These are phyloP conservation scores for Cystobasidium slooffiae DNA, from an alignment of 1,284 basidiomycete genomes.

Conservation along the genomic window DNA sequence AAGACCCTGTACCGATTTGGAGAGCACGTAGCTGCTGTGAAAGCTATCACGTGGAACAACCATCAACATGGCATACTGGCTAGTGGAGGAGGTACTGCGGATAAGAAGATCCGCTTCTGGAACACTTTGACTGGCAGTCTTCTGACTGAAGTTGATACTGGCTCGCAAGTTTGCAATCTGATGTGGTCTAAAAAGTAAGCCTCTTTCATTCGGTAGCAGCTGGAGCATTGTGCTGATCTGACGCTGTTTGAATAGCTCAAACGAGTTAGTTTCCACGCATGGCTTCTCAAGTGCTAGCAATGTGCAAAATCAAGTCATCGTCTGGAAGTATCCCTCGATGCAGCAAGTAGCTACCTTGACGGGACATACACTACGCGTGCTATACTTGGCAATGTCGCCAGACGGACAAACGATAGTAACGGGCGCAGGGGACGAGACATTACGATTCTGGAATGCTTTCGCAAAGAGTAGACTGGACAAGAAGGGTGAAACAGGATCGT, in stretches of 20 bases:
- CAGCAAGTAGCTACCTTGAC: conserved; percentile 92
- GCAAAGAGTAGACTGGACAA: conserved; percentile 41
- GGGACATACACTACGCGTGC: conserved; percentile 90
- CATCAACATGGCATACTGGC: conserved; percentile 90
- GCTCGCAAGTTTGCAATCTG: conserved; percentile 95
- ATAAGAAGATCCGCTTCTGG: conserved; percentile 98
- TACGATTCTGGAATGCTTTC: conserved; percentile 87
- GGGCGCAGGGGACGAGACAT: conserved; percentile 95
- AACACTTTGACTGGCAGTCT: conserved; percentile 85
- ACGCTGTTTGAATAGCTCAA: conserved; percentile 65
- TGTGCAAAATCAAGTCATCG: conserved; percentile 95
- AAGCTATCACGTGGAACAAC: conserved; percentile 97
- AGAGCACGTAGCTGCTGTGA: conserved; percentile 95
- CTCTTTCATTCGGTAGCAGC: background rate
- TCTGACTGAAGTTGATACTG: conserved; percentile 85
- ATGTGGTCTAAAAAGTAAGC: conserved; percentile 81
- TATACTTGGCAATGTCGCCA: conserved; percentile 83
- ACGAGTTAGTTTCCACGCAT: conserved; percentile 96
- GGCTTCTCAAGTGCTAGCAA: conserved; percentile 86
- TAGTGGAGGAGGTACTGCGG: conserved; percentile 96
- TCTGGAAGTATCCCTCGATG: conserved; percentile 94
- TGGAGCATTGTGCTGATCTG: background rate
- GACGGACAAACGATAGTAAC: conserved; percentile 98
- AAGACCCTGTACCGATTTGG: conserved; percentile 88
- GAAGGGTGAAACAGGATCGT: conserved; percentile 47